Evolutionary conservation across 805 yeast species (phyloP).

Genomic region (Nakazawaea anatomiae): DNA sequence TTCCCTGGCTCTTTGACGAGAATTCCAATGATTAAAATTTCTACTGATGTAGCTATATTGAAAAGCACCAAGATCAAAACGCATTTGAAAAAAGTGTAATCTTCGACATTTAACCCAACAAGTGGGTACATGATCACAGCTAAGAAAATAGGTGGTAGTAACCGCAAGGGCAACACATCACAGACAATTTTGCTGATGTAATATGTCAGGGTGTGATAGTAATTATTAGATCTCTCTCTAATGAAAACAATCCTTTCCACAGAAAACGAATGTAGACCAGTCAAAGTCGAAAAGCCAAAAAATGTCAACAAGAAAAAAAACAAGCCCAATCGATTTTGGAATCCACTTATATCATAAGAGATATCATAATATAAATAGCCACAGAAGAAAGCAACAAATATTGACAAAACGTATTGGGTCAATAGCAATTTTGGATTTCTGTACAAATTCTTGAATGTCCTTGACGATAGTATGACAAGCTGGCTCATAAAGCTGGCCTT

Average conservation of each 20-base stretch:
- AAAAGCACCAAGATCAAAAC: constrained; percentile 68
- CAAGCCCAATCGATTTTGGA: constrained; percentile 90
- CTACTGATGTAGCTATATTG: constrained; percentile 81
- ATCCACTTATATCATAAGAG: constrained; percentile 87
- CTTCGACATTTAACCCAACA: constrained; percentile 79
- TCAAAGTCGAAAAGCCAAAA: constrained; percentile 90
- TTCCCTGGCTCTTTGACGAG: constrained; percentile 85
- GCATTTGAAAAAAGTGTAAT: constrained; percentile 67
- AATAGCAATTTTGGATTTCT: constrained; percentile 86
- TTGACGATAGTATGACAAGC: constrained; percentile 64
- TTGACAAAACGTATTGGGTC: constrained; percentile 76
- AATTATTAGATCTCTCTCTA: constrained; percentile 91
- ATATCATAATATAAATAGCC: constrained; percentile 82
- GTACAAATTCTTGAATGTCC: constrained; percentile 89
- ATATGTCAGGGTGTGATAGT: constrained; percentile 83
- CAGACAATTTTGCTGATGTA: constrained; percentile 80
- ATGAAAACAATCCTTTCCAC: constrained; percentile 84
- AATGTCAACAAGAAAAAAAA: constrained; percentile 87
- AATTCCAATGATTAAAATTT: constrained; percentile 83
- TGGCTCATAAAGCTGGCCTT: constrained; percentile 63
- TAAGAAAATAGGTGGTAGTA: constrained; percentile 85
- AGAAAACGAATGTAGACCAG: constrained; percentile 86
- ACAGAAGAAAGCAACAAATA: constrained; percentile 75
- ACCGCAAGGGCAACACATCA: constrained; percentile 87
- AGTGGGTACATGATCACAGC: constrained; percentile 82